A percentile compares a stretch with the other conserved stretches of the same genome.
Evolutionary conservation across 83 land plant genomes (phyloP).

Genomic region (Diphasiastrum complanatum): DNA sequence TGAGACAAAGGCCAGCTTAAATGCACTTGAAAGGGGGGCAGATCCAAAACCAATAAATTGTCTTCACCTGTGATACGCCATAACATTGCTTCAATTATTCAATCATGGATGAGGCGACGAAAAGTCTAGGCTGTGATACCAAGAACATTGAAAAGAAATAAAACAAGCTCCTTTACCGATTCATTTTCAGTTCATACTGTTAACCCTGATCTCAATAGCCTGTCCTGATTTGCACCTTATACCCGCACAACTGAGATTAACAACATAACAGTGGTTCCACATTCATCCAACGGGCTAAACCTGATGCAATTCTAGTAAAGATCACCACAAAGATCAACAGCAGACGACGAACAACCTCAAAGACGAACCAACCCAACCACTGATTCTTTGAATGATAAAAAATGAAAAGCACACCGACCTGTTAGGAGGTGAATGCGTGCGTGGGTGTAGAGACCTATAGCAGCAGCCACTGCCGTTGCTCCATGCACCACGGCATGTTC

Average conservation of each 20-base stretch:
- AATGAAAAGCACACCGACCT: background rate
- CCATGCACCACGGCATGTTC: slow-evolving; percentile 95
- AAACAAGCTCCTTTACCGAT: too few species aligned
- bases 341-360: background rate
- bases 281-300: too few species aligned
- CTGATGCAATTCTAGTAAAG: too few species aligned
- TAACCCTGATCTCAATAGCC: too few species aligned
- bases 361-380: background rate
- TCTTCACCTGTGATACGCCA: slow-evolving; percentile 28
- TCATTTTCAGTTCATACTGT: too few species aligned
- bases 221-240: too few species aligned
- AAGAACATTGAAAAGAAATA: too few species aligned
- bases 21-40: slow-evolving; percentile 46
- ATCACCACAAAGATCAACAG: too few species aligned
- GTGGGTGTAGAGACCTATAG: slow-evolving; percentile 67
- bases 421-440: slow-evolving; percentile 29
- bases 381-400: background rate
- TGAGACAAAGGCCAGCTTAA: slow-evolving; percentile 50
- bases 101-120: too few species aligned
- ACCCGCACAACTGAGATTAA: too few species aligned
- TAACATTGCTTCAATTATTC: slow-evolving; percentile 1
- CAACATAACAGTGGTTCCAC: too few species aligned
- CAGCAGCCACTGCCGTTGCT: slow-evolving; percentile 68
- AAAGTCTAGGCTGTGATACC: too few species aligned
- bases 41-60: slow-evolving; percentile 31